Conservation (phyloP, 2,329 filamentous ascomycete genomes). For the Colletotrichum melonis region DNA sequence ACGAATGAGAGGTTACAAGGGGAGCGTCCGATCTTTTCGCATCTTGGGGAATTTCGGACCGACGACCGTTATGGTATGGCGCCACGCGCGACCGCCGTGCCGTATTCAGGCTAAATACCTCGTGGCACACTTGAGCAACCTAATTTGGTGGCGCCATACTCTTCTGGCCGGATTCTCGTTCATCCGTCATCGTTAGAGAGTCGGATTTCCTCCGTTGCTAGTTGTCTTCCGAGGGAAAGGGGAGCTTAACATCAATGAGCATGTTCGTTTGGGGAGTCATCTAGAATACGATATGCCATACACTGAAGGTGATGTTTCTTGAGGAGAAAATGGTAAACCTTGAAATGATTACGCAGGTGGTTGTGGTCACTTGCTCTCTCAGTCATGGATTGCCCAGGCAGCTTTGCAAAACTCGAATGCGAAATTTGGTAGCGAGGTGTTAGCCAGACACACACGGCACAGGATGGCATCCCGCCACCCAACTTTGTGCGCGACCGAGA, state of each 20-base stretch:
- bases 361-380: background rate
- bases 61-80: conserved; percentile 35
- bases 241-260: background rate
- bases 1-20: conserved; percentile 21
- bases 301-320: background rate
- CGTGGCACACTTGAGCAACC: conserved; percentile 24
- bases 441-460: background rate
- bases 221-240: background rate
- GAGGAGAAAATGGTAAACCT: background rate
- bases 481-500: background rate
- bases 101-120: conserved; percentile 33
- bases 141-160: conserved; percentile 27
- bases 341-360: background rate
- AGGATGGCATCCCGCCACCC: background rate
- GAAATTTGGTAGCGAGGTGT: background rate
- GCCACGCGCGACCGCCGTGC: conserved; percentile 32
- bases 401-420: background rate
- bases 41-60: conserved; percentile 36
- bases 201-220: background rate
- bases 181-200: background rate
- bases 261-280: background rate
- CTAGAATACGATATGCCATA: background rate
- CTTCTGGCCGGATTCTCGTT: background rate
- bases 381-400: background rate
- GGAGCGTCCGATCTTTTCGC: conserved; percentile 22